A percentile compares a stretch with the other conserved stretches of the same genome.
Conservation (phyloP, 306 rosid species). For the Mucuna pruriens region DNA sequence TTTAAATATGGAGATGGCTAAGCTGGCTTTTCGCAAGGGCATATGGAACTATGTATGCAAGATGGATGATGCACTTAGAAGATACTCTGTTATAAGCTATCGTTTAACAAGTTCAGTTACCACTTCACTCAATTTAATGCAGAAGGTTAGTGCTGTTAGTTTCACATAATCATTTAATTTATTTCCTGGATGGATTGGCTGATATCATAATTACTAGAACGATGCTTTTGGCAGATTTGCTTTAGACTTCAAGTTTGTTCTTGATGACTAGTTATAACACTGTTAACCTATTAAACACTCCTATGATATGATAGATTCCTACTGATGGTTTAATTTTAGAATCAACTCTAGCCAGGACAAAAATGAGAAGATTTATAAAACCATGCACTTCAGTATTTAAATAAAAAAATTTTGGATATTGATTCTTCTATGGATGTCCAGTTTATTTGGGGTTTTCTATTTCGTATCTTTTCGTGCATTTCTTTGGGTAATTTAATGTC, state of each 20-base stretch:
- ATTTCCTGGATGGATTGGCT: conserved; percentile 23
- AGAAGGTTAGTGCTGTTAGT: conserved; percentile 65
- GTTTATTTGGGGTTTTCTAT: not conserved
- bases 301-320: not conserved
- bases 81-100: conserved; percentile 49
- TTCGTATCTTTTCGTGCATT: not conserved
- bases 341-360: conserved; percentile 6
- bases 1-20: conserved; percentile 83
- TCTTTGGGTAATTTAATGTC: not conserved
- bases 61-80: conserved; percentile 81
- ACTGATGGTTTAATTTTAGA: conserved; percentile 21
- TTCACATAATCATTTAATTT: conserved; percentile 28
- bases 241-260: conserved; percentile 16
- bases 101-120: conserved; percentile 56
- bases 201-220: not conserved
- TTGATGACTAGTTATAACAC: conserved; percentile 2
- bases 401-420: not conserved
- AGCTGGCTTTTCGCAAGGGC: conserved; percentile 80
- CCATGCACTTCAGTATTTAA: not conserved
- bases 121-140: conserved; percentile 66
- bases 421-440: not conserved
- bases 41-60: conserved; percentile 93
- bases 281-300: not conserved
- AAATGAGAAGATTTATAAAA: conserved; percentile 12
- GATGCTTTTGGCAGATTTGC: conserved; percentile 10